phyloP scores from a whole-genome alignment of 768 basidiomycete species.

The Boletus reticulatus region DNA sequence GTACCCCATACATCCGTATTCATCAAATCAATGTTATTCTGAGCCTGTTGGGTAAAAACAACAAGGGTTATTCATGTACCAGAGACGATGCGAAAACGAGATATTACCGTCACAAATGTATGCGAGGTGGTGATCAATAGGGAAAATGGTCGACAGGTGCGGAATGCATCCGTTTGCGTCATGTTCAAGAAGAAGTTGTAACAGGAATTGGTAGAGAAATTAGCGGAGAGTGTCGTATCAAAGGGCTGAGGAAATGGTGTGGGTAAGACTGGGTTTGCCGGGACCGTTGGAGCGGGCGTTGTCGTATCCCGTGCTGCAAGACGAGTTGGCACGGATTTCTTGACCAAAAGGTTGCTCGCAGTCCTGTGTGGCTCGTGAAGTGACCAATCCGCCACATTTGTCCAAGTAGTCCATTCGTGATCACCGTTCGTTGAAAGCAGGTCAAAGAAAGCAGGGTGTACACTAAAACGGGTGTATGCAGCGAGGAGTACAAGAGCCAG shows the following conservation, averaged over 20 bases:
- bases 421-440: constrained; percentile 30
- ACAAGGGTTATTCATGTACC: background rate
- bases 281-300: constrained; percentile 23
- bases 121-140: constrained; percentile 56
- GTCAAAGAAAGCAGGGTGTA: constrained; percentile 48
- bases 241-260: constrained; percentile 78
- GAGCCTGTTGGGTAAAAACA: constrained; percentile 47
- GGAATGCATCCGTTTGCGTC: constrained; percentile 58
- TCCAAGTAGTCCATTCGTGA: constrained; percentile 31
- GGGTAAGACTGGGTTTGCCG: constrained; percentile 49
- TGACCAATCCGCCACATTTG: constrained; percentile 35
- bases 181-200: constrained; percentile 74
- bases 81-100: background rate
- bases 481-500: constrained; percentile 54
- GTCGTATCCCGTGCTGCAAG: constrained; percentile 5
- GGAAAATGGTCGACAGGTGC: constrained; percentile 76
- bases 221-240: constrained; percentile 58
- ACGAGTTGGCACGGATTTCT: constrained; percentile 7
- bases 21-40: constrained; percentile 56
- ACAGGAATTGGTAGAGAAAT: constrained; percentile 67
- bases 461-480: constrained; percentile 47
- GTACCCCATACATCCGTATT: constrained; percentile 77
- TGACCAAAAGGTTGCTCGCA: background rate
- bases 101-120: constrained; percentile 53
- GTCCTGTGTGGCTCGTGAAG: constrained; percentile 42